Evolutionary conservation across 1,284 basidiomycete genomes (phyloP), one percentile per base, ranked within the genome.

Genomic region (Cryptococcus sp.): DNA sequence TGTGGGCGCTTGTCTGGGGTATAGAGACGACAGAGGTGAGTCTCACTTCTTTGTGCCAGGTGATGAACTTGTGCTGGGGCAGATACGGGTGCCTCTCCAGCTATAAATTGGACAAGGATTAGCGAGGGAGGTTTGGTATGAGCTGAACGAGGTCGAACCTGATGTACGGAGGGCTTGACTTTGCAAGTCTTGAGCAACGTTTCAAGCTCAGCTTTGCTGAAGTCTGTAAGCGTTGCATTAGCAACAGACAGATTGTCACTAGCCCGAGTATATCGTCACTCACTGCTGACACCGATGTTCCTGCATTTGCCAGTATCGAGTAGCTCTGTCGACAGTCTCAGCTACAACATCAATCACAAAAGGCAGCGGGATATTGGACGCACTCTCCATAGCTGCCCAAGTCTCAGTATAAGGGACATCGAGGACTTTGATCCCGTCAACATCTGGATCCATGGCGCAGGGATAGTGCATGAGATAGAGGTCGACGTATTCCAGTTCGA

Each of bases 51-150:
- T 35, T 35, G 31, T 35, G 31, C 31, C 31, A 35, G 31, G 31
- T 8, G 53, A 89, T 74, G 35, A 92, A 82, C 59, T 89, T 87
- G 0, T 87, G 86, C 71, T 93, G 90, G 16, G 90, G 88, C 69
- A 88, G 85, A 82, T 84, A 88, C 71, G 83, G 88, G 77, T 83
- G 90, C 31, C 90, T 81, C 69, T 92, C 91, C 35, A 93, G 86
- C 71, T 35, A 35, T 35, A 10, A n/a, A n/a, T n/a, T n/a, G n/a
- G n/a, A n/a, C n/a, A n/a, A n/a, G n/a, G n/a, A n/a, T n/a, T n/a
- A n/a, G n/a, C n/a, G n/a, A n/a, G n/a, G n/a, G n/a, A n/a, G n/a
- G n/a, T n/a, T n/a, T n/a, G n/a, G n/a, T n/a, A n/a, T n/a, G n/a
- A n/a, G n/a, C n/a, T n/a, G n/a, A n/a, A n/a, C n/a, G n/a, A n/a